Evolutionary conservation across 2,329 filamentous ascomycete species (phyloP), one percentile per base, ranked within the genome.

Genomic region (Trichophyton benhamiae): DNA sequence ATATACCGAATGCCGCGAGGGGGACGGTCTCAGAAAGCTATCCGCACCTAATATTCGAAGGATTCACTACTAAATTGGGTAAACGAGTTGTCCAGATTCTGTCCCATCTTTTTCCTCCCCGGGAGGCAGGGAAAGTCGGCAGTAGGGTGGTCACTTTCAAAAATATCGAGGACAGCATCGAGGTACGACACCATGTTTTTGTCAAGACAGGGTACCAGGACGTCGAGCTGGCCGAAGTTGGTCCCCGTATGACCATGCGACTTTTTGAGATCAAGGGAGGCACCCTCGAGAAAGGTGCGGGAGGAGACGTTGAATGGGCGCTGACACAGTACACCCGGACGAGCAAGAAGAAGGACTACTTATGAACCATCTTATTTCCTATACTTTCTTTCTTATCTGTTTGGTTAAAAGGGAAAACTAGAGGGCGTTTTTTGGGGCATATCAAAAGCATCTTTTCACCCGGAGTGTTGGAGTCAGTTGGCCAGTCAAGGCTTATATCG

Each of bases 231-330:
- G 87, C 88, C 13, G 91, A 96, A 73, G 90, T 95, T 58, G 91
- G 92, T 0, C 94, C 94, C 0, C 82, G 94, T 62, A 96, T 97
- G 89, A 96, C 91, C n/a, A 94, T 97, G 90, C 82, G 90, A 67
- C 79, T 91, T 60, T 99, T 97, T 71, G 90, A 97, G 77, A 96
- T 99, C 64, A 82, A 91, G 55, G 87, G 87, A 60, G 92, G 94
- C 15, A 95, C 92, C 3, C 78, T 96, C 63, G 94, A 97, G 72
- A 95, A 78, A 64, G 74, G 91, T 70, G 95, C 95, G 74, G 89
- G 95, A 67, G 92, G 92, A 3, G 94, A 99, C 75, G 85, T 95
- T 3, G 94, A 99, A 76, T 99, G 94, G 94, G 88, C 94, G 65
- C 80, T 99, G 65, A 95, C 89, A 64, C 92, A 96, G 72, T 99